phyloP scores from a whole-genome alignment of 768 basidiomycete genomes.

The Podaxis sp. region DNA sequence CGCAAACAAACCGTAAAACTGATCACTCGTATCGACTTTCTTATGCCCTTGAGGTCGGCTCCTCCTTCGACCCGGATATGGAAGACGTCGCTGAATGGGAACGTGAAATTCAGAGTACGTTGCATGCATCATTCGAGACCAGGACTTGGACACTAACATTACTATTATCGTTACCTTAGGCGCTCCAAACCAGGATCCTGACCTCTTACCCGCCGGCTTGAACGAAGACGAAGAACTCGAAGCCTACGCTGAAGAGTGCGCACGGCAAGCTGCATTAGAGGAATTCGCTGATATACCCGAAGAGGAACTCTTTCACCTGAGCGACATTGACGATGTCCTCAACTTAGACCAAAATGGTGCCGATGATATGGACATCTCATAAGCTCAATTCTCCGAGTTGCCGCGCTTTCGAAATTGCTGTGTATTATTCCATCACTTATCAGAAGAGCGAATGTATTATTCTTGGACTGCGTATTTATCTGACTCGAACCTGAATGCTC shows the following conservation, averaged over 20 bases:
- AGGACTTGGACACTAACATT: background rate
- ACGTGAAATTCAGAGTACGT: conserved; percentile 44
- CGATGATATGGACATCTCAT: conserved; percentile 34
- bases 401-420: background rate
- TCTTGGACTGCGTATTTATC: background rate
- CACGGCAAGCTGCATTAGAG: conserved; percentile 35
- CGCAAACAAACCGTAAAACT: conserved; percentile 48
- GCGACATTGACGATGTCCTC: conserved; percentile 1
- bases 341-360: conserved; percentile 16
- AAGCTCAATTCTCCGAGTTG: conserved; percentile 3
- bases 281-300: conserved; percentile 49
- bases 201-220: conserved; percentile 39
- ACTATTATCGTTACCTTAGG: background rate
- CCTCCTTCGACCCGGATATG: conserved; percentile 73
- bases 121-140: background rate
- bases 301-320: conserved; percentile 35
- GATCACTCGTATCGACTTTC: conserved; percentile 60
- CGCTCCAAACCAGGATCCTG: background rate
- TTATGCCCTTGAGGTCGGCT: conserved; percentile 68
- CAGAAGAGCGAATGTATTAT: background rate
- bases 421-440: background rate
- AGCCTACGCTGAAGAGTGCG: conserved; percentile 58
- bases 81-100: conserved; percentile 69
- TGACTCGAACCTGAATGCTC: too few species aligned
- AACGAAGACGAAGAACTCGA: conserved; percentile 54